phyloP scores from a whole-genome alignment of 371 early-diverging fungal genomes.

The Saksenaea vasiformis region DNA sequence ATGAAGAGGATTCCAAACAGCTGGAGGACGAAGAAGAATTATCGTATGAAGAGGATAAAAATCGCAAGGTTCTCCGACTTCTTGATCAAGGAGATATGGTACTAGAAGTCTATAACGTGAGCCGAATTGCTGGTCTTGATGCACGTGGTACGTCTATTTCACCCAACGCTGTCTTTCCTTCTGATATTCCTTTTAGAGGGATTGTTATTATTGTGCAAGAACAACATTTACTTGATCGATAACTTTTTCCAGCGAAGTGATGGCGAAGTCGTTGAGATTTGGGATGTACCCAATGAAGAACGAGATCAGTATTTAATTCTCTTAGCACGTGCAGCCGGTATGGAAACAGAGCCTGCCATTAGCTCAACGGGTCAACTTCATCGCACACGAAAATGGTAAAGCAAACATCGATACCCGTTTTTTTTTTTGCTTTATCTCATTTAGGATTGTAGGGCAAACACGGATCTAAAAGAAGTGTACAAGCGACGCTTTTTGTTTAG shows the following conservation, averaged over 20 bases:
- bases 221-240: conserved; percentile 77
- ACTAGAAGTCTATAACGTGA: conserved; percentile 73
- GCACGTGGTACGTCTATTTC: conserved; percentile 49
- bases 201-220: conserved; percentile 67
- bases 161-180: background rate
- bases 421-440: background rate
- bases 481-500: conserved; percentile 70
- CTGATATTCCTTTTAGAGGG: conserved; percentile 52
- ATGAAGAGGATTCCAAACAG: conserved; percentile 4
- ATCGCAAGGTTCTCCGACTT: conserved; percentile 70
- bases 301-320: conserved; percentile 69
- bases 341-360: conserved; percentile 46
- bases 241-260: conserved; percentile 72
- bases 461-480: conserved; percentile 76
- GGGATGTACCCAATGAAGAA: conserved; percentile 71
- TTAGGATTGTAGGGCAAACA: conserved; percentile 39
- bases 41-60: conserved; percentile 71
- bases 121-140: conserved; percentile 73
- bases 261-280: conserved; percentile 78
- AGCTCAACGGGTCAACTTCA: conserved; percentile 57
- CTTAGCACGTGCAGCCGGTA: conserved; percentile 60
- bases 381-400: conserved; percentile 62
- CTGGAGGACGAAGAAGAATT: conserved; percentile 51
- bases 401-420: conserved; percentile 4
- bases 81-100: conserved; percentile 75